Conservation (phyloP, 2,329 filamentous ascomycete species). For the Fusarium nematophilum region DNA sequence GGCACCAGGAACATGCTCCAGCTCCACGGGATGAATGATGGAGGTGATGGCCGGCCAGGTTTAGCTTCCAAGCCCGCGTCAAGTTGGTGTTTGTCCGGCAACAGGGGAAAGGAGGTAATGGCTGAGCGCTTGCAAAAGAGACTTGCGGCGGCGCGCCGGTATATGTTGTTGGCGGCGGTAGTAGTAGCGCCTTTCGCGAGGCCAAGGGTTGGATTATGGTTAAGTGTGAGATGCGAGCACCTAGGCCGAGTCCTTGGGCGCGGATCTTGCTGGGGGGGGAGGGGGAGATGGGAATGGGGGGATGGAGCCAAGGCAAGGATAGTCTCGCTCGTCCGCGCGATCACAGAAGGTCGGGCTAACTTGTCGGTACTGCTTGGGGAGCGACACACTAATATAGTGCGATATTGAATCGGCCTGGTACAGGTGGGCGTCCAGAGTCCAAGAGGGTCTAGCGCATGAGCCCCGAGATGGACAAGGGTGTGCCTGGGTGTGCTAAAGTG, state of each 20-base stretch:
- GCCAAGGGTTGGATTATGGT: slow-evolving; percentile 46
- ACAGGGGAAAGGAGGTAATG: slow-evolving; percentile 44
- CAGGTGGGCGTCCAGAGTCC: slow-evolving; percentile 46
- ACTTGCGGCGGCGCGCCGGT: slow-evolving; percentile 50
- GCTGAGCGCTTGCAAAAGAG: slow-evolving; percentile 46
- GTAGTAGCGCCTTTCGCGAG: slow-evolving; percentile 48
- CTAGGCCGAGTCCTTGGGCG: slow-evolving; percentile 48
- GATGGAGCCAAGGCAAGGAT: slow-evolving; percentile 47
- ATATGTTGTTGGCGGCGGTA: slow-evolving; percentile 52
- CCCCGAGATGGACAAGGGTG: slow-evolving; percentile 43
- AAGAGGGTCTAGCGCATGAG: slow-evolving; percentile 52
- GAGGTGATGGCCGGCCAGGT: slow-evolving; percentile 46
- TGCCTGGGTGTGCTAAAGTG: slow-evolving; percentile 45
- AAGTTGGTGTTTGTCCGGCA: slow-evolving; percentile 45
- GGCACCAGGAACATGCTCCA: slow-evolving; percentile 51
- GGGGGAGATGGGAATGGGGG: slow-evolving; percentile 38
- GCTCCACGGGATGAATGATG: slow-evolving; percentile 46
- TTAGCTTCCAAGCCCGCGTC: slow-evolving; percentile 50
- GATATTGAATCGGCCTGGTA: slow-evolving; percentile 47
- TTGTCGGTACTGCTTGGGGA: slow-evolving; percentile 50
- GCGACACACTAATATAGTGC: slow-evolving; percentile 55
- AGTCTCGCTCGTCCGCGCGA: slow-evolving; percentile 44
- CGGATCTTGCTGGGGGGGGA: slow-evolving; percentile 48
- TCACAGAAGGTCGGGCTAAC: slow-evolving; percentile 47
- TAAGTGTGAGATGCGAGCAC: slow-evolving; percentile 49